Percentiles rank a stretch among this genome's conserved stretches.
These are phyloP conservation scores for Trichophyton schoenleinii DNA, from an alignment of 2,329 filamentous ascomycete species.

Conservation along the genomic window DNA sequence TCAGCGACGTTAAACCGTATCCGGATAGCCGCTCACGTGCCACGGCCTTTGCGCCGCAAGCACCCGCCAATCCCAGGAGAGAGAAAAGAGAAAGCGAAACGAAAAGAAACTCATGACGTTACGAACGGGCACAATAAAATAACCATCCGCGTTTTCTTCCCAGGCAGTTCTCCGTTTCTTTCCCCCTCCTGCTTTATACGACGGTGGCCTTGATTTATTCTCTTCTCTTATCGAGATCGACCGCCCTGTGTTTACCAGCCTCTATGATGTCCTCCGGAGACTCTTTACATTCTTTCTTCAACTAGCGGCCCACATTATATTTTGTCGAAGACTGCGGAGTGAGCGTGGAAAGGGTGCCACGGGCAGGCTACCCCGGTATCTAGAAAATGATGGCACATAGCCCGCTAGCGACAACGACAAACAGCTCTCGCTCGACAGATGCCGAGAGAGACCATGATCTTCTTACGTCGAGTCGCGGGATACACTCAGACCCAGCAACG, in stretches of 20 bases:
- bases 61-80: background rate
- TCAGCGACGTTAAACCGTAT: background rate
- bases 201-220: no score
- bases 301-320: background rate
- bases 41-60: background rate
- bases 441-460: background rate
- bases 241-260: background rate
- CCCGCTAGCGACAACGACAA: background rate
- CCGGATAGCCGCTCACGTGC: background rate
- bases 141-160: background rate
- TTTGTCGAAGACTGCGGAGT: background rate
- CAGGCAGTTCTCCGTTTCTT: background rate
- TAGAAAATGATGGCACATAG: background rate
- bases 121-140: background rate
- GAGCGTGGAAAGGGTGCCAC: background rate
- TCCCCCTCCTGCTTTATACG: background rate
- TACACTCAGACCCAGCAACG: background rate
- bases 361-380: background rate
- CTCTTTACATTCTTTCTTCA: background rate
- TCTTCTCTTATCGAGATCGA: background rate
- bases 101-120: conserved; percentile 5
- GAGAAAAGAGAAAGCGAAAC: background rate
- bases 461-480: background rate
- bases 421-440: background rate
- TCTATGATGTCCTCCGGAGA: background rate